A percentile compares a stretch with the other conserved stretches of the same genome.
Conservation (phyloP, 2,329 filamentous ascomycete genomes). For the Alternaria brassicae region DNA sequence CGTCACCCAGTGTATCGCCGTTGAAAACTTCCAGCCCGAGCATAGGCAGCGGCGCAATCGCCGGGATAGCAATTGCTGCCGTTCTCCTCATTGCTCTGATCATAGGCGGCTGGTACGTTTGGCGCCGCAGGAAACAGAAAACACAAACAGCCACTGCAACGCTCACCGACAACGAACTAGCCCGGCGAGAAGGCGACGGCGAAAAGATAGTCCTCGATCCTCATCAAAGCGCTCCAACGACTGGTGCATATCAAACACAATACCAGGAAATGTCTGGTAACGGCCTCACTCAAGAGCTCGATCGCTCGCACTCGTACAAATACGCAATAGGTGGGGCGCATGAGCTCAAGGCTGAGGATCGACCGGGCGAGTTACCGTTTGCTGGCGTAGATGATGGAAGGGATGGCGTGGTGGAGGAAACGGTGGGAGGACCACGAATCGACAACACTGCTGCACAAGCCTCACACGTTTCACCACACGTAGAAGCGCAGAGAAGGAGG, state of each 20-base stretch:
- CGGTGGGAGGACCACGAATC: too few species aligned
- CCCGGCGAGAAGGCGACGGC: not conserved
- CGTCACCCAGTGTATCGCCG: not conserved
- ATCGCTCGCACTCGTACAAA: not conserved
- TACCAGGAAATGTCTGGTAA: not conserved
- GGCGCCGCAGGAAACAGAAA: not conserved
- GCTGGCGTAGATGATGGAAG: too few species aligned
- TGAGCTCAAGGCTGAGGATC: not conserved
- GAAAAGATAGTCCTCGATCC: not conserved
- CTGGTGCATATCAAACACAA: not conserved
- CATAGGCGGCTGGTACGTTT: not conserved
- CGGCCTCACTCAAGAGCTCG: not conserved
- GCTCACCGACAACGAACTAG: not conserved
- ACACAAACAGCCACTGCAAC: accelerated
- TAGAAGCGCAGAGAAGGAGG: conserved; percentile 8
- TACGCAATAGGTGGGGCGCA: accelerated
- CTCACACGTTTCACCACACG: not conserved
- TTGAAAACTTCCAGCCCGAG: not conserved
- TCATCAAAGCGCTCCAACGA: accelerated
- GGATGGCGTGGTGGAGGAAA: not conserved
- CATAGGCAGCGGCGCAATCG: not conserved
- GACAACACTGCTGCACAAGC: not conserved
- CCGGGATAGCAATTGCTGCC: not conserved
- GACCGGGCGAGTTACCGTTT: not conserved
- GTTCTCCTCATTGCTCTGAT: not conserved